Conservation (phyloP, 2,329 filamentous ascomycete genomes). For the Colletotrichum horii region DNA sequence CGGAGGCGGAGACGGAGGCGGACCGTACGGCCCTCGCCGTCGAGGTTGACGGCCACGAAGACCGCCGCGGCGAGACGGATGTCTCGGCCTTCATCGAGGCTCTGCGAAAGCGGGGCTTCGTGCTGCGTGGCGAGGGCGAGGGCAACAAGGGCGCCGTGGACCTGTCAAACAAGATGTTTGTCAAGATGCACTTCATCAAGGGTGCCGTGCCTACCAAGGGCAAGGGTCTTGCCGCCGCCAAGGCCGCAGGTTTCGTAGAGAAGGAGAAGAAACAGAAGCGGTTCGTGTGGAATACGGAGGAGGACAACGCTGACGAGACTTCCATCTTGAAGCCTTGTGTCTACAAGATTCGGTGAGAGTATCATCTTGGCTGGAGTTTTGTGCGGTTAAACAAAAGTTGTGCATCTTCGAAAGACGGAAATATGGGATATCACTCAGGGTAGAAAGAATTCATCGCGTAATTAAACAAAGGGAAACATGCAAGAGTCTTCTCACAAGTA, state of each 20-base stretch:
- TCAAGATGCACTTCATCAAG: slow-evolving; percentile 95
- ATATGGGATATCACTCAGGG: background rate
- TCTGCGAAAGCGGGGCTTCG: slow-evolving; percentile 79
- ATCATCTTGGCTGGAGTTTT: background rate
- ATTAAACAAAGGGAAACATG: background rate
- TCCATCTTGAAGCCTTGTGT: slow-evolving; percentile 88
- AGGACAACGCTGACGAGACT: slow-evolving; percentile 64
- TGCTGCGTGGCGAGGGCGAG: slow-evolving; percentile 69
- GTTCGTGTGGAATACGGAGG: slow-evolving; percentile 63
- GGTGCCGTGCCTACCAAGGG: slow-evolving; percentile 75
- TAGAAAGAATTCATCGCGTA: background rate
- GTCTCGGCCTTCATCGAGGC: slow-evolving; percentile 87
- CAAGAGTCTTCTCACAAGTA: background rate
- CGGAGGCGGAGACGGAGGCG: slow-evolving; percentile 41
- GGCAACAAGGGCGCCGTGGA: slow-evolving; percentile 64
- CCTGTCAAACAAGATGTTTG: slow-evolving; percentile 96
- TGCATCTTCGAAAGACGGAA: background rate
- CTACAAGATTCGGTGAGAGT: slow-evolving; percentile 80
- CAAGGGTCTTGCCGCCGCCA: slow-evolving; percentile 69
- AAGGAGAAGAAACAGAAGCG: slow-evolving; percentile 55
- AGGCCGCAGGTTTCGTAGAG: slow-evolving; percentile 55
- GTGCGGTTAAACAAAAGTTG: background rate
- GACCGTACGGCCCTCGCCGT: slow-evolving; percentile 66
- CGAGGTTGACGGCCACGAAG: slow-evolving; percentile 72
- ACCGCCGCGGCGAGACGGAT: slow-evolving; percentile 76